Evolutionary conservation across 2,329 filamentous ascomycete genomes (phyloP), one percentile per base, ranked within the genome.

Genomic region (Dactylonectria macrodidyma): DNA sequence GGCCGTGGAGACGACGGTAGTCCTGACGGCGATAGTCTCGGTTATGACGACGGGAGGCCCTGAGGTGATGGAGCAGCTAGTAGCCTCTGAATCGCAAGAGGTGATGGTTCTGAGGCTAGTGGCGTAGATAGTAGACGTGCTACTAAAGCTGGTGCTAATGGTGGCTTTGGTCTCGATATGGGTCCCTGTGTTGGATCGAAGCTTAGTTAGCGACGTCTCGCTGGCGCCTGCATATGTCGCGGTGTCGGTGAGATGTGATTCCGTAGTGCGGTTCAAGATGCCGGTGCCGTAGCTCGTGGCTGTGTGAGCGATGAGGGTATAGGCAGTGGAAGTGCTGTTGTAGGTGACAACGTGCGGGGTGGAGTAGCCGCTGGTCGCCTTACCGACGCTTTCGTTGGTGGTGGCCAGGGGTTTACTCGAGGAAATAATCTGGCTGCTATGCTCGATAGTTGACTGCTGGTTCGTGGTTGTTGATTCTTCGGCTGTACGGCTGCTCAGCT

Each of bases 181-280:
- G 36, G 36, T 38, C 36, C 7, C 36, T 38, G 36, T 38, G 36
- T 38, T 38, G 36, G 36, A 38, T 38, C 36, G 36, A 38, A 38
- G 36, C 36, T 14, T 38, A 38, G 36, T 38, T 38, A 38, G 36
- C 36, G 36, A 38, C 36, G 36, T 38, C 10, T 38, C 6, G 36
- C 36, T 61, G 34, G 71, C 72, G 60, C 65, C 69, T 38, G 72
- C 66, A 46, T 62, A 38, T 47, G 86, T 88, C 82, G 85, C 85
- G 16, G 87, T 89, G 67, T 89, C 86, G 26, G 87, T 36, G 82
- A 75, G 54, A 81, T 77, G 64, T 38, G 36, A 38, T 38, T 38
- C 36, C 36, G 82, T 84, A 36, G 87, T 87, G 83, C 88, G 90
- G 81, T 88, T 80, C 44, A 83, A 81, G 56, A 85, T 77, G 59